Percentiles rank a stretch among this genome's conserved stretches.
phyloP scores from a whole-genome alignment of 2,329 filamentous ascomycete species.

The Cercospora zeina region DNA sequence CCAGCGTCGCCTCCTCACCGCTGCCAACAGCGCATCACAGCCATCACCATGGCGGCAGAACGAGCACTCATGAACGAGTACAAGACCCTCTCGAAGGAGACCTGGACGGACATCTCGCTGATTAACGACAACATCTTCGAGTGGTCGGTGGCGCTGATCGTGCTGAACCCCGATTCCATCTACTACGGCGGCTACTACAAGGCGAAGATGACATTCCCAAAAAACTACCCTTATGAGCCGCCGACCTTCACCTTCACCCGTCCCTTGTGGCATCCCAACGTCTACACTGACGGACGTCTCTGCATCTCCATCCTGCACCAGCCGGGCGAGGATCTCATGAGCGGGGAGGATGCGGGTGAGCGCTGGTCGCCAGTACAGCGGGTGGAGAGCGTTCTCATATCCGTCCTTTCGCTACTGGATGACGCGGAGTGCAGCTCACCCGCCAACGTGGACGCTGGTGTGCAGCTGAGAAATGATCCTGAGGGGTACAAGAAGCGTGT shows the following conservation, averaged over 20 bases:
- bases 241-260: conserved; percentile 84
- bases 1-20: not conserved
- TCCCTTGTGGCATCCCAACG: conserved; percentile 86
- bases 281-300: conserved; percentile 84
- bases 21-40: not conserved
- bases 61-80: conserved; percentile 88
- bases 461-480: conserved; percentile 76
- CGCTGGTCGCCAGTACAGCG: conserved; percentile 93
- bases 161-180: conserved; percentile 85
- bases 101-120: conserved; percentile 89
- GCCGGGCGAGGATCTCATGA: conserved; percentile 89
- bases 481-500: conserved; percentile 70
- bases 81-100: conserved; percentile 78
- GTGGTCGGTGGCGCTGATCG: conserved; percentile 86
- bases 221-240: conserved; percentile 85
- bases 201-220: conserved; percentile 82
- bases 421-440: conserved; percentile 91
- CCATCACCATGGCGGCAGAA: conserved; percentile 56
- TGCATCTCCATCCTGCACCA: conserved; percentile 96
- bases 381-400: conserved; percentile 91
- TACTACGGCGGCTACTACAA: conserved; percentile 95
- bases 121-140: conserved; percentile 80
- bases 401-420: conserved; percentile 86
- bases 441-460: conserved; percentile 89
- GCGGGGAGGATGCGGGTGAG: conserved; percentile 84